phyloP scores from a whole-genome alignment of 352 stramenopile genomes.

The Globisporangium echinulatum region DNA sequence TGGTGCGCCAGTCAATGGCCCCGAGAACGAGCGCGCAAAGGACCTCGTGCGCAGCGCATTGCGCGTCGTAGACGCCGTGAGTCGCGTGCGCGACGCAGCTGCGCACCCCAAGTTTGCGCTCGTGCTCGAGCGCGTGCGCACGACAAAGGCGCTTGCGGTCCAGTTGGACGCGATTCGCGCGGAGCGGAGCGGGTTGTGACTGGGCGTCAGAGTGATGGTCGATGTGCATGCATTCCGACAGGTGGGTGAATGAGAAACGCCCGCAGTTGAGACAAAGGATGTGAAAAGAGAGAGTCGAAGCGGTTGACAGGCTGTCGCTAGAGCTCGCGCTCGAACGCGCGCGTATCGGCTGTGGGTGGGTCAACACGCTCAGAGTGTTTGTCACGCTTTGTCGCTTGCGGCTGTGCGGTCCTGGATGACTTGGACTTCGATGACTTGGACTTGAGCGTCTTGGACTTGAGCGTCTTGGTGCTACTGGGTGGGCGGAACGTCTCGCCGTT shows the following conservation, averaged over 20 bases:
- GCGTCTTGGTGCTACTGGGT: constrained; percentile 12
- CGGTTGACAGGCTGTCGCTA: not conserved
- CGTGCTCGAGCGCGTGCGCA: constrained; percentile 61
- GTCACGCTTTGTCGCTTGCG: not conserved
- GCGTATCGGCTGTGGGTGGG: not conserved
- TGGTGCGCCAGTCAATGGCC: constrained; percentile 29
- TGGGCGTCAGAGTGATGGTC: not conserved
- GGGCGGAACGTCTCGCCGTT: constrained; percentile 33
- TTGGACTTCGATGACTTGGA: constrained; percentile 5
- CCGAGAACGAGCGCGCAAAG: constrained; percentile 93
- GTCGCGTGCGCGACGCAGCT: constrained; percentile 60
- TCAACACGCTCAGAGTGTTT: too few species aligned
- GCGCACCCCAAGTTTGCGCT: constrained; percentile 64
- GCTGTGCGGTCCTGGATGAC: not conserved
- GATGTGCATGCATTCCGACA: not conserved
- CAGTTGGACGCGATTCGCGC: constrained; percentile 61
- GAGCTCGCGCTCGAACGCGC: not conserved
- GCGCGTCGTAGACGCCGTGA: constrained; percentile 78
- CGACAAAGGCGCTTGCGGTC: constrained; percentile 52
- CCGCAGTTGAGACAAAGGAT: not conserved
- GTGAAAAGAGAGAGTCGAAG: not conserved
- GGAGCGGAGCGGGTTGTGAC: constrained; percentile 33
- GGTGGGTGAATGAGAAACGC: not conserved
- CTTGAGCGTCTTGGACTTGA: constrained; percentile 5
- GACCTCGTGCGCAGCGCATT: constrained; percentile 96